These are phyloP conservation scores for Petrea volubilis DNA, from an alignment of 257 asterid species.

Conservation along the genomic window DNA sequence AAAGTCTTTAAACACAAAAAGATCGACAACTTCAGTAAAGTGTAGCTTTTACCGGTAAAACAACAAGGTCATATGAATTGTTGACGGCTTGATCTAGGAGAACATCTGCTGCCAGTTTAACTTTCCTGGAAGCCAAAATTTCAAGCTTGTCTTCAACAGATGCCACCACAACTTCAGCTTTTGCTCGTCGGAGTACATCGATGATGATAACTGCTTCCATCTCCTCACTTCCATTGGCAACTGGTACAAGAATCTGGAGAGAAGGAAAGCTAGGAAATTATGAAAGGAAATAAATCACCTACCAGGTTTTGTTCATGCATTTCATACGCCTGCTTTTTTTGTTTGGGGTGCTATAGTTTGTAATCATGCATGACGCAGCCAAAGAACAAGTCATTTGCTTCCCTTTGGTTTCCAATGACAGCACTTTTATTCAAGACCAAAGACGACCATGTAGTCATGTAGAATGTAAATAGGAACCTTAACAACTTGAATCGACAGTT, in stretches of 20 bases:
- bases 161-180: conserved; percentile 86
- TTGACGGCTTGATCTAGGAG: conserved; percentile 69
- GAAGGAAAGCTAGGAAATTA: neutral
- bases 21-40: neutral
- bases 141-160: conserved; percentile 74
- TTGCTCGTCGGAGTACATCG: conserved; percentile 89
- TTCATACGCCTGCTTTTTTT: neutral
- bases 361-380: no score
- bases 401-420: no score
- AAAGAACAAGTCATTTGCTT: neutral
- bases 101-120: conserved; percentile 84
- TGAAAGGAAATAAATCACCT: neutral
- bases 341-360: neutral
- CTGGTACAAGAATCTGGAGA: conserved; percentile 89
- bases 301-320: conserved; percentile 1
- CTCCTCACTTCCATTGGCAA: conserved; percentile 95
- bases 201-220: conserved; percentile 91
- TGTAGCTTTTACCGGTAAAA: conserved; percentile 67
- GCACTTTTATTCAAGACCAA: neutral
- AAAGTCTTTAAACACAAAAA: neutral
- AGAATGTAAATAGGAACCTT: neutral
- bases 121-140: conserved; percentile 87
- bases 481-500: neutral
- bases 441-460: neutral
- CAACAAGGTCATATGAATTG: conserved; percentile 70